Evolutionary conservation across 495 filamentous ascomycete species (phyloP).

Genomic region (Penicillium parvum): DNA sequence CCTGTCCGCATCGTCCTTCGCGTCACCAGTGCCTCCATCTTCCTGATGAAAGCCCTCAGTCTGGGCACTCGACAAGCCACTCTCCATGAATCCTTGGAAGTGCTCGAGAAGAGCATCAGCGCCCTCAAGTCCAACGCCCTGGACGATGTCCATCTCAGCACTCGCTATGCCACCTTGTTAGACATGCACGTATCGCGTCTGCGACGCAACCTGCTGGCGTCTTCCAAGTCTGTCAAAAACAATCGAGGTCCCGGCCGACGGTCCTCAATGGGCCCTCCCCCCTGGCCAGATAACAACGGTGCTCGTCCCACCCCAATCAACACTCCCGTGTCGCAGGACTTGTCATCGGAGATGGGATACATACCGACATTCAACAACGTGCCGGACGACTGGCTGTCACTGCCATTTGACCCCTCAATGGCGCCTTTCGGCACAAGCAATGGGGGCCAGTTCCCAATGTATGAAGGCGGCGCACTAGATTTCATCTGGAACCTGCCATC

Average conservation of each 20-base stretch:
- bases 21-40: constrained; percentile 49
- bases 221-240: constrained; percentile 25
- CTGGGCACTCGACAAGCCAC: constrained; percentile 46
- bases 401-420: constrained; percentile 53
- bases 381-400: constrained; percentile 49
- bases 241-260: constrained; percentile 22
- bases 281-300: constrained; percentile 24
- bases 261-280: constrained; percentile 31
- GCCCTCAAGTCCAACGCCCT: constrained; percentile 46
- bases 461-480: constrained; percentile 46
- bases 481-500: constrained; percentile 51
- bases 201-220: constrained; percentile 39
- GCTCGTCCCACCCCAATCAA: constrained; percentile 20
- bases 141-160: constrained; percentile 51
- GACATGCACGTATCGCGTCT: constrained; percentile 46
- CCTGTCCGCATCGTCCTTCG: constrained; percentile 51
- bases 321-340: constrained; percentile 23
- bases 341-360: constrained; percentile 30
- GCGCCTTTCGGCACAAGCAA: constrained; percentile 47
- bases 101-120: constrained; percentile 45
- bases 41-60: constrained; percentile 51
- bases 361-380: constrained; percentile 36
- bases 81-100: constrained; percentile 44
- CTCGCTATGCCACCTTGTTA: constrained; percentile 47
- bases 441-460: constrained; percentile 44